Base-by-base conservation (phyloP, 2,329 filamentous ascomycete species). In the Rhynchosporium graminicola region DNA sequence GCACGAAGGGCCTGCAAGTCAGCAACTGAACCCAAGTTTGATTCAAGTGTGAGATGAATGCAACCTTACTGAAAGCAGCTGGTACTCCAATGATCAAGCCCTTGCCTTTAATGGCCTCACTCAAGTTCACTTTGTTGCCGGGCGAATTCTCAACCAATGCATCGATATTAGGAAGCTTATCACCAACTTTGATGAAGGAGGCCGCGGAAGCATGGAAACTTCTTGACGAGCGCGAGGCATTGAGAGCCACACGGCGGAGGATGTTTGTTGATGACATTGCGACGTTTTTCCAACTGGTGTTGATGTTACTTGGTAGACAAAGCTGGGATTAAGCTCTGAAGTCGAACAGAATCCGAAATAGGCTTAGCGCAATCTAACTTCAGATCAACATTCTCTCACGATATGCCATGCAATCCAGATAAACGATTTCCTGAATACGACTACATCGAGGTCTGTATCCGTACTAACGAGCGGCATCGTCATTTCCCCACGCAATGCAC, bases 71-170 rank as follows among this genome's bases (percentile, higher is more conserved):
- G 77, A 92, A 94, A 60, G 90, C 91, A 57, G 89, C 91, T 0
- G 92, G 92, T 36, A 95, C 90, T 66, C 92, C 92, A 69, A 98
- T 83, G 74, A 98, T 88, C 71, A 97, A 78, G 62, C 90, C 92
- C 73, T 91, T 90, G 67, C 85, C 87, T 66, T 82, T 82, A 65
- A 76, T 74, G 67, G 96, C 83, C 79, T 96, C 91, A 67, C 89
- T 83, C 70, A 98, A 83, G 78, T 91, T 94, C 76, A 98, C 87
- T 78, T 93, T 95, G 83, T 92, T 96, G 65, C 90, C 92, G 0
- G 94, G 94, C n/a, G 89, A 92, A 77, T 85, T 83, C 79, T 98
- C 90, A 67, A 87, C 88, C 70, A 97, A 83, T 56, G 90, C 87
- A 67, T 92, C 86, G 62, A 94, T 78, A 76, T 87, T 79, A 10